A percentile compares a stretch with the other conserved stretches of the same genome.
Evolutionary conservation across 1,284 basidiomycete species (phyloP).

Genomic region (Melampsora larici-populina): DNA sequence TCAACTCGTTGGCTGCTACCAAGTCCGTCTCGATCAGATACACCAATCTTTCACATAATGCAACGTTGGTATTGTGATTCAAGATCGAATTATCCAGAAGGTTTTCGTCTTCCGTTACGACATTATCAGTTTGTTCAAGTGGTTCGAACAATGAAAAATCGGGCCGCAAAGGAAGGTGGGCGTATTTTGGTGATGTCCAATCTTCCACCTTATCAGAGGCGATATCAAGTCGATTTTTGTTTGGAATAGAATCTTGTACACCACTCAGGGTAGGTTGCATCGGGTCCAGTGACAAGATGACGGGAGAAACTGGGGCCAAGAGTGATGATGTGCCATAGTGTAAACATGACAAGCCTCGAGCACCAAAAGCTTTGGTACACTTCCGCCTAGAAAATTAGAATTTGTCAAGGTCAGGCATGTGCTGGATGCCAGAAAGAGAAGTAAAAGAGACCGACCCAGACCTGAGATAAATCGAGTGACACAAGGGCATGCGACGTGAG

Average conservation of each 20-base stretch:
- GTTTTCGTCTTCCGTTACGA: not conserved
- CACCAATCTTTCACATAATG: conserved; percentile 24
- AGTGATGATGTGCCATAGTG: conserved; percentile 1
- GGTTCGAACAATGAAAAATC: conserved; percentile 38
- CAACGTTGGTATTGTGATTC: conserved; percentile 13
- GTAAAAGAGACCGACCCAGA: not conserved
- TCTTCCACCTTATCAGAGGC: conserved; percentile 40
- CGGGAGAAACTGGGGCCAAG: not conserved
- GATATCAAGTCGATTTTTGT: not conserved
- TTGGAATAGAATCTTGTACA: not conserved
- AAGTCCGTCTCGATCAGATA: conserved; percentile 25
- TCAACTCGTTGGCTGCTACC: conserved; percentile 37
- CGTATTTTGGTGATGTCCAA: conserved; percentile 28
- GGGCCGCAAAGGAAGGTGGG: conserved; percentile 30
- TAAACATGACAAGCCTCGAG: not conserved
- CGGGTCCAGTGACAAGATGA: not conserved
- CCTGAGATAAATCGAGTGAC: not conserved
- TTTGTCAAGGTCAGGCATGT: not conserved
- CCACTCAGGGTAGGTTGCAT: not conserved
- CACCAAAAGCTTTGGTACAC: not conserved
- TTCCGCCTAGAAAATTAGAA: not conserved
- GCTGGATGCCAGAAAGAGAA: not conserved
- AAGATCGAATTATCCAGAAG: not conserved
- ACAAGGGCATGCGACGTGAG: not conserved
- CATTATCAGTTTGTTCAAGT: not conserved